Percentiles rank a stretch among this genome's conserved stretches.
phyloP scores from a whole-genome alignment of 2,329 filamentous ascomycete genomes.

The Raffaelea arxii region DNA sequence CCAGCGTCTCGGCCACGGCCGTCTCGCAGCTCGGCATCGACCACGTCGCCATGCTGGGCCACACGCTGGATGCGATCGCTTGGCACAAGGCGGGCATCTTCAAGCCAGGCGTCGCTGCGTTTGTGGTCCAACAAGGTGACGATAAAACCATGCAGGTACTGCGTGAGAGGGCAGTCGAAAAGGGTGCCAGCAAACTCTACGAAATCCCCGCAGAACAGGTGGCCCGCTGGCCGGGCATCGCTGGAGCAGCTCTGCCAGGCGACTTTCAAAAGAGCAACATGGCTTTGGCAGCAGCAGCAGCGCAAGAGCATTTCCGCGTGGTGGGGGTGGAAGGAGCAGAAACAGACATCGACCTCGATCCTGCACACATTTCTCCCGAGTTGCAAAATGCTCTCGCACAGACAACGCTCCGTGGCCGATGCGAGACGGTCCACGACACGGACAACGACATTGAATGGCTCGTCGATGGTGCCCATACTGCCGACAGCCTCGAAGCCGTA shows the following conservation, averaged over 20 bases:
- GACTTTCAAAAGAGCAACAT: conserved; percentile 52
- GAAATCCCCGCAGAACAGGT: conserved; percentile 38
- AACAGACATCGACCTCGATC: conserved; percentile 29
- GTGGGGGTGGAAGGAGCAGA: conserved; percentile 11
- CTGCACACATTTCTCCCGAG: neutral
- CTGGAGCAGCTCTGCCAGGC: conserved; percentile 28
- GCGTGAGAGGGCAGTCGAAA: conserved; percentile 43
- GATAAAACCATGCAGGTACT: conserved; percentile 43
- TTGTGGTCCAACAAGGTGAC: conserved; percentile 31
- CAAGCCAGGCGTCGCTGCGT: conserved; percentile 48
- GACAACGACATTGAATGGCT: conserved; percentile 57
- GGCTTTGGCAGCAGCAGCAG: conserved; percentile 27
- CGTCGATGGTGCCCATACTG: conserved; percentile 87
- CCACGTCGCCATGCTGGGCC: conserved; percentile 53
- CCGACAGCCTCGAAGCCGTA: conserved; percentile 77
- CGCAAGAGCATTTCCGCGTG: conserved; percentile 11
- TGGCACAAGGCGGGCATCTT: conserved; percentile 70
- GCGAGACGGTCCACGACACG: conserved; percentile 48
- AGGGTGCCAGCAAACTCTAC: conserved; percentile 31
- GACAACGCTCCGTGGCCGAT: conserved; percentile 72
- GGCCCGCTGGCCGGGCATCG: conserved; percentile 34
- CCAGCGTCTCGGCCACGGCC: conserved; percentile 11
- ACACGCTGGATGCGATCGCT: conserved; percentile 55
- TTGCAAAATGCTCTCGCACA: conserved; percentile 57
- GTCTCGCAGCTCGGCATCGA: conserved; percentile 55